These are phyloP conservation scores for Xanthoconium purpureum DNA, from an alignment of 768 basidiomycete species.

Conservation along the genomic window DNA sequence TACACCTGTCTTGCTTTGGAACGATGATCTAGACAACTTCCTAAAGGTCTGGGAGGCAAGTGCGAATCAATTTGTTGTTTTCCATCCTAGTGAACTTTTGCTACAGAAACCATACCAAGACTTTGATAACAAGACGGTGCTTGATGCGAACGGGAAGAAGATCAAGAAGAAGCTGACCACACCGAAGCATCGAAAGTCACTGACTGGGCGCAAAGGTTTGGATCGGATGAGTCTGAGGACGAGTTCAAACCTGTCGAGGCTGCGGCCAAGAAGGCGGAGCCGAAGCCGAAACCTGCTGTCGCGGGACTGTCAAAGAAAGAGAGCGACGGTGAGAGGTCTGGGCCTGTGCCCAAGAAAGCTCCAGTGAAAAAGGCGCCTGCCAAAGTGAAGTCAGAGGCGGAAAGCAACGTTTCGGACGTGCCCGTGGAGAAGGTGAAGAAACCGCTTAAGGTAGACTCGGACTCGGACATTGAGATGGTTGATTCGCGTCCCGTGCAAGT, in stretches of 20 bases:
- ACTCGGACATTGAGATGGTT: conserved; percentile 37
- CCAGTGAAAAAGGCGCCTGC: conserved; percentile 30
- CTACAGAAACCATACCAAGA: conserved; percentile 39
- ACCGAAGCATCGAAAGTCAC: conserved; percentile 51
- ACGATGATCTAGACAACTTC: conserved; percentile 82
- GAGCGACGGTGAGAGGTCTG: conserved; percentile 40
- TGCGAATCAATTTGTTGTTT: conserved; percentile 8
- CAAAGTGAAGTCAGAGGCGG: conserved; percentile 41
- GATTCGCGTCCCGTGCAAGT: conserved; percentile 19
- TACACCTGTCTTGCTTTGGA: conserved; percentile 84
- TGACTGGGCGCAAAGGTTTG: conserved; percentile 40
- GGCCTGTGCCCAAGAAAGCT: conserved; percentile 28
- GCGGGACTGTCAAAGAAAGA: conserved; percentile 44
- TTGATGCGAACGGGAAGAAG: conserved; percentile 50
- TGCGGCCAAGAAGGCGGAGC: conserved; percentile 36
- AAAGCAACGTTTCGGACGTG: conserved; percentile 32
- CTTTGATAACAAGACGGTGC: conserved; percentile 43
- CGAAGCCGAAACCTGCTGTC: conserved; percentile 13
- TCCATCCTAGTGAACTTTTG: conserved; percentile 2
- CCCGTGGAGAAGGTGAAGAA: conserved; percentile 24
- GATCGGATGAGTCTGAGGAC: conserved; percentile 45
- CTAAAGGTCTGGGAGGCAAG: conserved; percentile 81
- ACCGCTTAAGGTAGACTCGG: conserved; percentile 33
- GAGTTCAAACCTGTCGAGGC: conserved; percentile 56
- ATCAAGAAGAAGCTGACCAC: conserved; percentile 57